Evolutionary conservation across 2,329 filamentous ascomycete genomes (phyloP).

Genomic region (Blumeria hordei): DNA sequence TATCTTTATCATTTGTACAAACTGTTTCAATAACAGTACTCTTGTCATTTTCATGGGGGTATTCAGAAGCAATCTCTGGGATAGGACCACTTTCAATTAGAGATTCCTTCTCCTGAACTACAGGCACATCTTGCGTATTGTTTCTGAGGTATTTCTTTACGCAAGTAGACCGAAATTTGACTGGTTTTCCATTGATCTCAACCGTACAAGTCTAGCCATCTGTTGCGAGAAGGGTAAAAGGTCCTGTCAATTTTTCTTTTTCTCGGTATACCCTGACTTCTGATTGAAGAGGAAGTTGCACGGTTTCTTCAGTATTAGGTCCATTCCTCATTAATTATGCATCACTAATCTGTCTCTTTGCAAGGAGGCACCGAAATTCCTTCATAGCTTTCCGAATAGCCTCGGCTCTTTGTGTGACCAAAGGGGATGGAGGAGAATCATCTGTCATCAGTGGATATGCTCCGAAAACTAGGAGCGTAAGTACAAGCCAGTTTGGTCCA

Average conservation of each 20-base stretch:
- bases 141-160: too few relatives aligned
- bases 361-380: constrained; percentile 1
- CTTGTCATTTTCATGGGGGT: too few relatives aligned
- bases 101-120: too few relatives aligned
- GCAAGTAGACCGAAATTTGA: too few relatives aligned
- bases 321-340: constrained; percentile 1
- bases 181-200: too few relatives aligned
- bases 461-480: background rate
- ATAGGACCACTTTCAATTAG: too few relatives aligned
- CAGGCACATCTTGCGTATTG: too few relatives aligned
- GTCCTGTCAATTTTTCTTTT: constrained; percentile 1
- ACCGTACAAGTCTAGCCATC: too few relatives aligned
- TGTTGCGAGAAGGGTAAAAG: background rate
- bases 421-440: background rate
- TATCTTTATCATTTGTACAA: too few relatives aligned
- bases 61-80: too few relatives aligned
- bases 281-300: constrained; percentile 2
- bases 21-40: too few relatives aligned
- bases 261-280: constrained; percentile 3
- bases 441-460: background rate
- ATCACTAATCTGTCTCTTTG: too few relatives aligned
- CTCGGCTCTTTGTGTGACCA: background rate
- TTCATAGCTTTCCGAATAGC: constrained; percentile 3
- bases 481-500: background rate
- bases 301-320: background rate